Percentiles rank a stretch among this genome's conserved stretches.
These are phyloP conservation scores for Ambrosia hybrid DNA, from an alignment of 140 eudicot genomes.

Conservation along the genomic window DNA sequence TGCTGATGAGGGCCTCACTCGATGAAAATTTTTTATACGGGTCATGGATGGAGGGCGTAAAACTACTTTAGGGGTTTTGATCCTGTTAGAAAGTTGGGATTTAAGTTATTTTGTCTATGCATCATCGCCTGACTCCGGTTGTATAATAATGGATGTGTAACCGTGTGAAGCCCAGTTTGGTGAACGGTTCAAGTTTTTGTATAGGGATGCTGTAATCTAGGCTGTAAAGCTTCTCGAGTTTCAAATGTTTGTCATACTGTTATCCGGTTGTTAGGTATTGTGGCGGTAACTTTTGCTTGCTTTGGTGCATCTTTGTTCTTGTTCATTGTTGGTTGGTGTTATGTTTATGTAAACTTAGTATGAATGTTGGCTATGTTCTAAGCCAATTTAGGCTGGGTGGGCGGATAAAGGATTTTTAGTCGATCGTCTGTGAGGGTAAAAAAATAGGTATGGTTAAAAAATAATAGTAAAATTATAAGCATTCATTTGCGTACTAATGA, in stretches of 20 bases:
- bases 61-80: conserved; percentile 39
- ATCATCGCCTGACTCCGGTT: conserved; percentile 9
- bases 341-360: not conserved
- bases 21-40: conserved; percentile 8
- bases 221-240: conserved; percentile 9
- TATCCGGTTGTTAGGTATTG: not conserved
- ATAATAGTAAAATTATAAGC: too few species aligned
- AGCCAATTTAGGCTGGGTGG: too few species aligned
- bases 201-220: conserved; percentile 27
- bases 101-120: conserved; percentile 2
- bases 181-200: conserved; percentile 25
- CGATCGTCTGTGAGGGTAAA: too few species aligned
- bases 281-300: not conserved
- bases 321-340: conserved; percentile 1
- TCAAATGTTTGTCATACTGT: not conserved
- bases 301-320: not conserved
- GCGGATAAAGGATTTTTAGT: too few species aligned
- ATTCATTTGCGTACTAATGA: too few species aligned
- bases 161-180: conserved; percentile 16
- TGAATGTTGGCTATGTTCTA: conserved; percentile 1
- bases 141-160: conserved; percentile 31
- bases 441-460: too few species aligned
- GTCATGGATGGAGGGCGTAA: conserved; percentile 11
- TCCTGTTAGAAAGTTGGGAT: conserved; percentile 26
- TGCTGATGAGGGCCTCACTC: not conserved